Percentiles rank a stretch among this genome's conserved stretches.
Evolutionary conservation across 768 basidiomycete species (phyloP).

Genomic region (Mycena galericulata): DNA sequence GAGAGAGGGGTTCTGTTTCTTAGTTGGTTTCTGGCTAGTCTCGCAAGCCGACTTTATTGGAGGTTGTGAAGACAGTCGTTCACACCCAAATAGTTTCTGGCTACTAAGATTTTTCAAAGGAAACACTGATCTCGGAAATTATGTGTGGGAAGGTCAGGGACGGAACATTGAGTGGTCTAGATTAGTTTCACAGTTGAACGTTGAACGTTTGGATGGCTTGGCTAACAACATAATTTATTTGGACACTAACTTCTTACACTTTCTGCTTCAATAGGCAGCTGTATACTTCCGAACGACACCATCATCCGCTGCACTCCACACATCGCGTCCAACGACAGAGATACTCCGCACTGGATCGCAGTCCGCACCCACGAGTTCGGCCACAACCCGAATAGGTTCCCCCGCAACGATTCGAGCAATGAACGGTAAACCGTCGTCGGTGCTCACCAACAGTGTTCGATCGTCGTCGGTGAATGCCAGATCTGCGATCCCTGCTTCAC

Average conservation of each 20-base stretch:
- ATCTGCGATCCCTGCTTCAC: slow-evolving; percentile 63
- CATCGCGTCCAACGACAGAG: slow-evolving; percentile 46
- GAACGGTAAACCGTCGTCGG: slow-evolving; percentile 72
- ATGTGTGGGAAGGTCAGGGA: too few relatives aligned
- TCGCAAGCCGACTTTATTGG: too few relatives aligned
- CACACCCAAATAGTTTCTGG: too few relatives aligned
- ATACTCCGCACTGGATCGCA: slow-evolving; percentile 69
- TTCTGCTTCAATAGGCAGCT: background rate
- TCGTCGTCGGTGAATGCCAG: slow-evolving; percentile 51
- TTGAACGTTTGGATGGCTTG: too few relatives aligned
- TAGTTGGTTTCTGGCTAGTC: too few relatives aligned
- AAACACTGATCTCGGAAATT: too few relatives aligned
- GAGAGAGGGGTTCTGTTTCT: too few relatives aligned
- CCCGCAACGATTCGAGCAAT: slow-evolving; percentile 57
- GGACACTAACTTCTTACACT: background rate
- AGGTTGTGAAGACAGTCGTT: too few relatives aligned
- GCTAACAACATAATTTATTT: too few relatives aligned
- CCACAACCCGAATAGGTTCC: slow-evolving; percentile 50
- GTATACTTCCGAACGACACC: slow-evolving; percentile 56
- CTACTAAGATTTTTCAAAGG: too few relatives aligned
- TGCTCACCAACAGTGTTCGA: slow-evolving; percentile 60
- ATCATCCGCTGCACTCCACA: slow-evolving; percentile 76
- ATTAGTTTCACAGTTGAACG: too few relatives aligned
- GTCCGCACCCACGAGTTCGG: slow-evolving; percentile 70
- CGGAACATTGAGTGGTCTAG: too few relatives aligned